Evolutionary conservation across 768 basidiomycete species (phyloP).

Genomic region (Vararia minispora): DNA sequence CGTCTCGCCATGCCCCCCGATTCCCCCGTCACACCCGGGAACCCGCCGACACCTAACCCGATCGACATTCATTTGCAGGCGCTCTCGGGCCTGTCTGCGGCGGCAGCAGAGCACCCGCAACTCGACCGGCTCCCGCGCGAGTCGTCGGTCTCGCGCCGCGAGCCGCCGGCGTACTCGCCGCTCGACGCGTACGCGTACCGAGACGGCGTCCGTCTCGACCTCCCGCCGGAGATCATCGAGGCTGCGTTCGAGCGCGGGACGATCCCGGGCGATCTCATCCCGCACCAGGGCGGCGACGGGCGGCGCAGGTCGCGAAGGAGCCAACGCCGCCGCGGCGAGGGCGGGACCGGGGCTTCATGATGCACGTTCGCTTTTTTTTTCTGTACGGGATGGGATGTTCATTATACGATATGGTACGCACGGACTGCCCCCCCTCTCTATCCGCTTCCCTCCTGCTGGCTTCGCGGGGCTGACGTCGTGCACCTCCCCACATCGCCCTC

Average conservation of each 20-base stretch:
- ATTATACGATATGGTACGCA: too few relatives aligned
- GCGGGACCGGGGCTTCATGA: too few relatives aligned
- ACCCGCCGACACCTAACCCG: constrained; percentile 77
- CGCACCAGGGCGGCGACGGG: constrained; percentile 30
- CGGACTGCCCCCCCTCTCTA: too few relatives aligned
- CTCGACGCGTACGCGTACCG: constrained; percentile 73
- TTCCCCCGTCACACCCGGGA: constrained; percentile 57
- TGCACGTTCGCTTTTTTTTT: too few relatives aligned
- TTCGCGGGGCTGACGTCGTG: too few relatives aligned
- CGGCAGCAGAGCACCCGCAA: too few relatives aligned
- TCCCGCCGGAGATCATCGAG: constrained; percentile 87
- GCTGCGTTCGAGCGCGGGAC: constrained; percentile 73
- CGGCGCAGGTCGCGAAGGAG: constrained; percentile 48
- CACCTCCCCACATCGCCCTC: too few relatives aligned
- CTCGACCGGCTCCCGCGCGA: constrained; percentile 4
- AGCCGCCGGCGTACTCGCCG: constrained; percentile 85
- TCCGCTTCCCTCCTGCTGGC: too few relatives aligned
- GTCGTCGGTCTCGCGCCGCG: constrained; percentile 37
- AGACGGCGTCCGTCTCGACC: constrained; percentile 86
- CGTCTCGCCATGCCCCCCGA: constrained; percentile 50
- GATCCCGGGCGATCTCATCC: constrained; percentile 48
- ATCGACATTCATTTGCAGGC: constrained; percentile 77
- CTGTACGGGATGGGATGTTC: constrained; percentile 11
- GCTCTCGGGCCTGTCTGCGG: constrained; percentile 24
- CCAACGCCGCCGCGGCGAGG: constrained; percentile 31